A percentile compares a stretch with the other conserved stretches of the same genome.
These are phyloP conservation scores for Dinochytrium kinnereticum DNA, from an alignment of 371 early-diverging fungal species.

Conservation along the genomic window DNA sequence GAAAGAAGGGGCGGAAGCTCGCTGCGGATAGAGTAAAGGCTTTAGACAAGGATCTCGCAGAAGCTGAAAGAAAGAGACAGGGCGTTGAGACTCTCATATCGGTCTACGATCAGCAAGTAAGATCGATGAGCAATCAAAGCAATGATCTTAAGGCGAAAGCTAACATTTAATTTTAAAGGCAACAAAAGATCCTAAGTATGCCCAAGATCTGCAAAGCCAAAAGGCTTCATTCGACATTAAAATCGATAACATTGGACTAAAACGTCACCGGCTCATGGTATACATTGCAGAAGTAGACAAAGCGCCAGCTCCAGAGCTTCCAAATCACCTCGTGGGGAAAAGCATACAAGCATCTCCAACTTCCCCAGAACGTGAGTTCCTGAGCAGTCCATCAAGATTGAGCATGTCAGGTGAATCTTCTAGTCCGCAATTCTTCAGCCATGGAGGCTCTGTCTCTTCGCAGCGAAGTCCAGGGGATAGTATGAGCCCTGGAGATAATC, in stretches of 20 bases:
- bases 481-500: neutral
- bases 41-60: slow-evolving; percentile 45
- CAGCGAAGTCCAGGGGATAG: neutral
- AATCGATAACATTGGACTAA: slow-evolving; percentile 31
- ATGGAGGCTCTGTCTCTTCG: neutral
- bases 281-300: slow-evolving; percentile 47
- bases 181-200: slow-evolving; percentile 36
- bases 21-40: slow-evolving; percentile 47
- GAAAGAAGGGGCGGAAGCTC: slow-evolving; percentile 43
- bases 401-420: neutral
- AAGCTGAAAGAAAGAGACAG: slow-evolving; percentile 41
- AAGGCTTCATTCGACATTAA: slow-evolving; percentile 23
- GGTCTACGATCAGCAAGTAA: slow-evolving; percentile 35
- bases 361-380: slow-evolving; percentile 11
- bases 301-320: slow-evolving; percentile 37
- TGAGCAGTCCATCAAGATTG: slow-evolving; percentile 3
- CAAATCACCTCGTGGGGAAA: slow-evolving; percentile 32
- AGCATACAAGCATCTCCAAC: slow-evolving; percentile 2
- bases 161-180: neutral
- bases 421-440: neutral
- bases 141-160: neutral
- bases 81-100: slow-evolving; percentile 44
- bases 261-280: slow-evolving; percentile 35
- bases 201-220: slow-evolving; percentile 40
- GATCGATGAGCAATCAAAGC: too few relatives aligned